phyloP scores from a whole-genome alignment of 345 rosid species.

The Corymbia maculata region DNA sequence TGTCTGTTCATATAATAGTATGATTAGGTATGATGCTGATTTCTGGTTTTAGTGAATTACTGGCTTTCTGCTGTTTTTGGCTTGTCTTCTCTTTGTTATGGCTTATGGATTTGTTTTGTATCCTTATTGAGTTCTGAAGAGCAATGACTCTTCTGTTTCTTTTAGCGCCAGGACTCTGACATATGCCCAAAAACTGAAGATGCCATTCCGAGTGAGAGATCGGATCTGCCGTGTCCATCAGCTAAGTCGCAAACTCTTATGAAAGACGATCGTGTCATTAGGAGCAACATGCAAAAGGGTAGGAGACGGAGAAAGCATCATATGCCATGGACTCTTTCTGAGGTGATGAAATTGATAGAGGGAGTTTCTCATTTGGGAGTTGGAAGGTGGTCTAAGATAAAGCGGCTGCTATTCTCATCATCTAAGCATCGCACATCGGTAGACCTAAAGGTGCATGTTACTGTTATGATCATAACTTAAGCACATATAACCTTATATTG shows the following conservation, averaged over 20 bases:
- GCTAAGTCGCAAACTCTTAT: neutral
- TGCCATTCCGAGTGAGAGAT: neutral
- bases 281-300: slow-evolving; percentile 1
- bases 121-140: neutral
- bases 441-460: slow-evolving; percentile 15
- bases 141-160: neutral
- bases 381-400: slow-evolving; percentile 29
- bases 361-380: slow-evolving; percentile 19
- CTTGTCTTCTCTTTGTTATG: neutral
- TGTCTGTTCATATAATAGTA: neutral
- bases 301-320: slow-evolving; percentile 11
- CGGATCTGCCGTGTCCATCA: neutral
- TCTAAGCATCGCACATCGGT: slow-evolving; percentile 21
- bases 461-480: neutral
- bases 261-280: neutral
- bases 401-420: slow-evolving; percentile 13
- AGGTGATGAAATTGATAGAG: slow-evolving; percentile 22
- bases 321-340: slow-evolving; percentile 17
- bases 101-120: neutral
- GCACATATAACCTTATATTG: neutral
- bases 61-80: neutral
- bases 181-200: neutral
- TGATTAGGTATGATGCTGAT: neutral
- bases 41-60: neutral
- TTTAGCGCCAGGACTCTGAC: neutral